These are phyloP conservation scores for Rhodamnia argentea DNA, from an alignment of 345 rosid genomes.

Conservation along the genomic window DNA sequence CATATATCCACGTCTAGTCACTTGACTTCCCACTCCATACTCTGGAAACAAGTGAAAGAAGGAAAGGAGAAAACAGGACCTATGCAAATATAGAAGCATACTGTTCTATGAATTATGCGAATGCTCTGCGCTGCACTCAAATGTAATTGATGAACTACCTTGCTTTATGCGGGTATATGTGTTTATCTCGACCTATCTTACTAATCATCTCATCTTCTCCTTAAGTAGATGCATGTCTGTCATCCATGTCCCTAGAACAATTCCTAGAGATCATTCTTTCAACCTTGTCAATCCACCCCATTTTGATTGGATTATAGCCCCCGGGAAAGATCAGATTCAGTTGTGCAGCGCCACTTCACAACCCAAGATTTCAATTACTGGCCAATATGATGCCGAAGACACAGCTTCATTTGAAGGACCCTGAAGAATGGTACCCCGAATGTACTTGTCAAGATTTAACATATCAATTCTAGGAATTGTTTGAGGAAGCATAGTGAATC, in stretches of 20 bases:
- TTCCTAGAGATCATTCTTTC: background rate
- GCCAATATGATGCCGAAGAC: background rate
- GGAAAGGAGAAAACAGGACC: background rate
- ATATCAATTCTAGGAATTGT: background rate
- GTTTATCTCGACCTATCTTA: background rate
- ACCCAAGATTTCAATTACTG: background rate
- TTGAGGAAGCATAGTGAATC: background rate
- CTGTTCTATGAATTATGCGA: background rate
- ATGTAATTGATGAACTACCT: background rate
- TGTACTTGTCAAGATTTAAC: background rate
- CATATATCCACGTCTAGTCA: slow-evolving; percentile 9
- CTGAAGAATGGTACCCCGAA: background rate
- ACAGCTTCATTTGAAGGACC: background rate
- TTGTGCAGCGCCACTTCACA: background rate
- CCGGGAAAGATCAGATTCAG: background rate
- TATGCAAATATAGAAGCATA: background rate
- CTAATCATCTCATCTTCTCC: background rate
- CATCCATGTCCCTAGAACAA: background rate
- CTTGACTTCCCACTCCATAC: slow-evolving; percentile 9
- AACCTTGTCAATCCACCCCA: background rate
- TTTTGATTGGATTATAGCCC: background rate
- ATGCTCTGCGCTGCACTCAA: background rate
- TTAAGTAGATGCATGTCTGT: background rate
- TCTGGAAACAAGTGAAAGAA: background rate
- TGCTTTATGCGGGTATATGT: background rate